Evolutionary conservation across 2,329 filamentous ascomycete species (phyloP), one percentile per base, ranked within the genome.

Genomic region (Sporothrix brasiliensis): DNA sequence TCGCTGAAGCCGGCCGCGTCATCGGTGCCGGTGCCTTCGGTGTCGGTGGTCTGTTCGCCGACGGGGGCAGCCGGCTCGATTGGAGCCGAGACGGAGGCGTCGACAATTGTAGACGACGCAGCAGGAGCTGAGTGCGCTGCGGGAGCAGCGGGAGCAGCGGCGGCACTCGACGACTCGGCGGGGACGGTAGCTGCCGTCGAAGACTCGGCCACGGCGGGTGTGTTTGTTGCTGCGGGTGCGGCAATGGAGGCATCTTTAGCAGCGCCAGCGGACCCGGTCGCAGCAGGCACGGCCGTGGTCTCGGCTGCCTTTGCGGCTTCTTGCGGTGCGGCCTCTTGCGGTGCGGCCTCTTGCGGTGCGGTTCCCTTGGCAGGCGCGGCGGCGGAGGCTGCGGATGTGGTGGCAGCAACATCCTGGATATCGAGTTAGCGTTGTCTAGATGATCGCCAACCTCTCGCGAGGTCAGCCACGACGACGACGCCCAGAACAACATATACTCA

Each of bases 1-100:
- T 72, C 71, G 41, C 68, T 72, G 14, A 70, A 65, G 11, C 39
- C 66, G 16, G 16, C 41, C 10, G 16, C n/a, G 3, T 52, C 71
- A 7, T 68, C 50, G 14, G 54, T 30, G 10, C 65, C 41, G 41
- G 41, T 44, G 41, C 34, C 61, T 7, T 61, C 70, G 27, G 61
- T 30, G 13, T 61, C 67, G 16, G 27, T 56, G 2, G 52, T 34
- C n/a, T 19, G 44, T 21, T 56, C 56, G 14, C 44, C 13, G 52
- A n/a, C 50, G 13, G 60, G 21, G 4, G 52, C 50, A 3, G 58
- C 27, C 16, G 60, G 24, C 27, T 53, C 70, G n/a, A 67, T 70
- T 10, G 56, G 44, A 41, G 44, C 44, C 5, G 21, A 11, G 19
- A 34, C 52, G 44, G 30, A 41, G n/a, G 39, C 21, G 49, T 66